phyloP scores from a whole-genome alignment of 1,139 yeast species.

The Suhomyces choctaworum region DNA sequence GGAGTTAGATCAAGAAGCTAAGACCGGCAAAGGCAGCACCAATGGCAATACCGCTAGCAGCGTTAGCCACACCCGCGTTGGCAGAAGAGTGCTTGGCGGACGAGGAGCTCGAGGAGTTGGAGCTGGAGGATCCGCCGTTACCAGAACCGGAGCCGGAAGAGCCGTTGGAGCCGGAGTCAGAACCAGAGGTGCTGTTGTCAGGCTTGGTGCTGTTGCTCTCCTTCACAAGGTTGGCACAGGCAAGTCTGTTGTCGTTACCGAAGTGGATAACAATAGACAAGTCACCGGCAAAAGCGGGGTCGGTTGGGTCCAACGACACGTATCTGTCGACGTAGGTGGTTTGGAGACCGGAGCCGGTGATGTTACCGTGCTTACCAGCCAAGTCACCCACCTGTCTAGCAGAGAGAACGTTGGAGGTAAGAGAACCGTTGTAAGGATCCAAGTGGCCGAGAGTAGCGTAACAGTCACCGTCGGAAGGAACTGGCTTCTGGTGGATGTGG shows the following conservation, averaged over 20 bases:
- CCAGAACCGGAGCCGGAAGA: neutral
- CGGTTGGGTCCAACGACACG: slow-evolving; percentile 38
- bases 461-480: slow-evolving; percentile 44
- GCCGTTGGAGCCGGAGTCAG: slow-evolving; percentile 2
- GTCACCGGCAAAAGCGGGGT: slow-evolving; percentile 38
- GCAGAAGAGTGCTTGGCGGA: slow-evolving; percentile 10
- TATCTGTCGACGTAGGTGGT: slow-evolving; percentile 36
- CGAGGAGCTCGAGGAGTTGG: neutral
- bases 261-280: slow-evolving; percentile 42
- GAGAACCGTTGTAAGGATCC: slow-evolving; percentile 41
- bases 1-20: slow-evolving; percentile 17
- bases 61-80: slow-evolving; percentile 14
- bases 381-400: slow-evolving; percentile 44
- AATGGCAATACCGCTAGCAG: slow-evolving; percentile 19
- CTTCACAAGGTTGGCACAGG: slow-evolving; percentile 43
- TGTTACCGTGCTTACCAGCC: slow-evolving; percentile 42
- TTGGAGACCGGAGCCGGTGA: slow-evolving; percentile 26
- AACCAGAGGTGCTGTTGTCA: neutral
- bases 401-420: slow-evolving; percentile 24
- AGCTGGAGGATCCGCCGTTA: neutral
- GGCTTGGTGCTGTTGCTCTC: neutral
- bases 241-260: slow-evolving; percentile 33
- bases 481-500: slow-evolving; percentile 42
- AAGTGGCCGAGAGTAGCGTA: slow-evolving; percentile 39
- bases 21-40: slow-evolving; percentile 18